Evolutionary conservation across 2,329 filamentous ascomycete species (phyloP).

Genomic region (Allantophomopsis cytisporea): DNA sequence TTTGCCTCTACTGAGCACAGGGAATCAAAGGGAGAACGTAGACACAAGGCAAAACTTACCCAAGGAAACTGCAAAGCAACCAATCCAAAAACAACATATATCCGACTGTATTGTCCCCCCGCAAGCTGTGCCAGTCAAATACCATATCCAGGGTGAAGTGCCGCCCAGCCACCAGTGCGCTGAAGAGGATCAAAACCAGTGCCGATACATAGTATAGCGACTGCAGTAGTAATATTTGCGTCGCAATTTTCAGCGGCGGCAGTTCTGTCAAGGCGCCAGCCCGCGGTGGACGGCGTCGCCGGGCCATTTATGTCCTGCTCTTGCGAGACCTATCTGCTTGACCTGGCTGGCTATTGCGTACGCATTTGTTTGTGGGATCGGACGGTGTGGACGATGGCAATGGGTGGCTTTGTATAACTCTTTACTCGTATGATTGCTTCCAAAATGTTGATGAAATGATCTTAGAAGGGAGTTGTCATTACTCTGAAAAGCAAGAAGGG

Average conservation of each 20-base stretch:
- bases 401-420: too few relatives aligned
- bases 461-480: too few relatives aligned
- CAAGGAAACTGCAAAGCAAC: conserved; percentile 50
- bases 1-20: too few relatives aligned
- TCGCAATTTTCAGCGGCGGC: conserved; percentile 51
- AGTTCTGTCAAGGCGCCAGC: conserved; percentile 54
- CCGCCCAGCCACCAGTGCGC: conserved; percentile 49
- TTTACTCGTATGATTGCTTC: too few relatives aligned
- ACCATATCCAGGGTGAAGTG: conserved; percentile 43
- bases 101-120: conserved; percentile 55
- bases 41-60: conserved; percentile 29
- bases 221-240: conserved; percentile 53
- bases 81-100: conserved; percentile 58
- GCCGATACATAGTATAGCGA: conserved; percentile 49
- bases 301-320: conserved; percentile 17
- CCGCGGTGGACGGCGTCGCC: conserved; percentile 45
- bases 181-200: conserved; percentile 50
- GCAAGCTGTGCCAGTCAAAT: conserved; percentile 47
- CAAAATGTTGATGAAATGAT: too few relatives aligned
- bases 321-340: background rate
- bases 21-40: too few relatives aligned
- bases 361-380: background rate
- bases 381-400: too few relatives aligned
- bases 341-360: background rate
- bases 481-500: too few relatives aligned